These are phyloP conservation scores for Eremothecium gossypii DNA, from an alignment of 1,139 yeast genomes.

Conservation along the genomic window DNA sequence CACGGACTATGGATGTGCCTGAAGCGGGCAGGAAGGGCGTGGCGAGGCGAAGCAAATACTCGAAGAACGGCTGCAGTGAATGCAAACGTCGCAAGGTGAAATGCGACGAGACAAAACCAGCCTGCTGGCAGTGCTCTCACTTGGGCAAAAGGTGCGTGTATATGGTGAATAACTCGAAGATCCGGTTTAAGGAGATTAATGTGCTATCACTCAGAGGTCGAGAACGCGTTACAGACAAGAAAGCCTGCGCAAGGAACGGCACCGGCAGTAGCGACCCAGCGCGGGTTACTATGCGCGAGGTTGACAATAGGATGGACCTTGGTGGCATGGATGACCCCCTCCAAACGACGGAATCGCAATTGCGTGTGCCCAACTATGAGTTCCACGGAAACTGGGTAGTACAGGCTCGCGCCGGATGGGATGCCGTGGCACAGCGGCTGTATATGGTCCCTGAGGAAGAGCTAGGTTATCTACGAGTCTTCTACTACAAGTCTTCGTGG, in stretches of 20 bases:
- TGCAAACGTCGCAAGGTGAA: slow-evolving; percentile 8
- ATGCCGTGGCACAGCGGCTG: slow-evolving; percentile 15
- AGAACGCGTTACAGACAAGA: background rate
- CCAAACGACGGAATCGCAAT: slow-evolving; percentile 7
- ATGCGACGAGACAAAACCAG: slow-evolving; percentile 10
- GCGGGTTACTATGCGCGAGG: background rate
- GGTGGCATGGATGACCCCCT: slow-evolving; percentile 8
- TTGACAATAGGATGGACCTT: slow-evolving; percentile 4
- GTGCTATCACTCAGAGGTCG: background rate
- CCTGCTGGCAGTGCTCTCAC: slow-evolving; percentile 7
- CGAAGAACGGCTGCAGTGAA: slow-evolving; percentile 6
- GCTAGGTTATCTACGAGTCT: slow-evolving; percentile 31
- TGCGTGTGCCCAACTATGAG: background rate
- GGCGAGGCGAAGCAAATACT: slow-evolving; percentile 5
- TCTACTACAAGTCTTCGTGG: slow-evolving; percentile 33
- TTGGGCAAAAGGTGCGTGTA: slow-evolving; percentile 5
- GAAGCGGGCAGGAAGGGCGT: background rate
- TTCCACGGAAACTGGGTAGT: background rate
- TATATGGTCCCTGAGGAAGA: slow-evolving; percentile 26
- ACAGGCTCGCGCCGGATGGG: slow-evolving; percentile 7
- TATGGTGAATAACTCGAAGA: background rate
- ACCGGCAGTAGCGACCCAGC: background rate
- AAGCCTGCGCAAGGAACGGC: background rate
- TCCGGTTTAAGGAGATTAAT: background rate
- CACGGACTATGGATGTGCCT: background rate